Percentiles rank a stretch among this genome's conserved stretches.
These are phyloP conservation scores for Cryptococcus sp. DNA, from an alignment of 1,284 basidiomycete genomes.

Conservation along the genomic window DNA sequence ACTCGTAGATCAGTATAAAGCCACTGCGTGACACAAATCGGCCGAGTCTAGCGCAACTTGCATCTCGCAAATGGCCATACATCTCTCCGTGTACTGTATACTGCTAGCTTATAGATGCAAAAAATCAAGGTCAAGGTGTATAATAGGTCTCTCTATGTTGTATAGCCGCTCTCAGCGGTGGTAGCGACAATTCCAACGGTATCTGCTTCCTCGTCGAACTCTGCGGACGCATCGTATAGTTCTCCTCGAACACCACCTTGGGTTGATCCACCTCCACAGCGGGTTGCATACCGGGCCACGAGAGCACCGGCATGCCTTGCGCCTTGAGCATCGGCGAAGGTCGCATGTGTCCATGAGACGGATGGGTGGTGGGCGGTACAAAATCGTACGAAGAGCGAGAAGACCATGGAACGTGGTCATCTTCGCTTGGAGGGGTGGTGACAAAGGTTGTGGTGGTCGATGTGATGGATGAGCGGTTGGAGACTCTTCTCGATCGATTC, in stretches of 20 bases:
- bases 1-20: no score
- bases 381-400: conserved; percentile 6
- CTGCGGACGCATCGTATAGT: not conserved
- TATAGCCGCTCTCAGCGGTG: conserved; percentile 5
- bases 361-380: not conserved
- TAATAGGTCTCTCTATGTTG: conserved; percentile 6
- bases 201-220: not conserved
- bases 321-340: not conserved
- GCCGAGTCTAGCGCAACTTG: no score
- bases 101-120: no score
- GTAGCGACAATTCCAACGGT: not conserved
- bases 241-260: not conserved
- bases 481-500: not conserved
- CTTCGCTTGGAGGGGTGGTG: conserved; percentile 5
- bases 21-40: no score
- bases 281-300: conserved; percentile 7
- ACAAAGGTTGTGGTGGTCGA: conserved; percentile 3
- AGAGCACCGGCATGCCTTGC: conserved; percentile 1
- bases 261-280: conserved; percentile 2
- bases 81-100: no score
- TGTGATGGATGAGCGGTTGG: conserved; percentile 9
- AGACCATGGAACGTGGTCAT: conserved; percentile 1
- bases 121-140: conserved; percentile 3
- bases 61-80: no score
- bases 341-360: not conserved